Conservation (phyloP, 805 yeast genomes). For the Myxozyma geophila region DNA sequence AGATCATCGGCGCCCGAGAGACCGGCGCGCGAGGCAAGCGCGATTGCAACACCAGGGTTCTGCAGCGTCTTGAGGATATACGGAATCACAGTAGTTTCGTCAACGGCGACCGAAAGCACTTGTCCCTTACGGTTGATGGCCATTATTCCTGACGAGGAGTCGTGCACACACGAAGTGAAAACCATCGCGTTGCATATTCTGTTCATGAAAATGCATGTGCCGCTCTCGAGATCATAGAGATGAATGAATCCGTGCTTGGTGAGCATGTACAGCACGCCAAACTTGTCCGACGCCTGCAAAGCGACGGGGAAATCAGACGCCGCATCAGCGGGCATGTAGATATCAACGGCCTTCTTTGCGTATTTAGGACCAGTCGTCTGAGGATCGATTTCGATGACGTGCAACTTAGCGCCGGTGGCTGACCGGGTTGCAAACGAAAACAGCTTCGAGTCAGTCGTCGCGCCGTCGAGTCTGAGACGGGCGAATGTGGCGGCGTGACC, state of each 20-base stretch:
- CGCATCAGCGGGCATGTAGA: conserved; percentile 97
- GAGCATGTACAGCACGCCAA: conserved; percentile 84
- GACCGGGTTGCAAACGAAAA: conserved; percentile 92
- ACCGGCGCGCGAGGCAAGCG: conserved; percentile 93
- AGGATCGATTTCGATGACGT: conserved; percentile 95
- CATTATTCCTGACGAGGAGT: conserved; percentile 78
- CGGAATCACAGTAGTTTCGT: conserved; percentile 83
- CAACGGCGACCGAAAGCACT: conserved; percentile 87
- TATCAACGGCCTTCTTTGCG: conserved; percentile 86
- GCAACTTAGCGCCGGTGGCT: conserved; percentile 73
- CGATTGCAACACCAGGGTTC: conserved; percentile 82
- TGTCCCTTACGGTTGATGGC: conserved; percentile 95
- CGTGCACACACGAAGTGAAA: conserved; percentile 80
- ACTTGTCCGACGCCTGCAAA: conserved; percentile 80
- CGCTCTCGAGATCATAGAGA: conserved; percentile 90
- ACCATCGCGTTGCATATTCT: conserved; percentile 95
- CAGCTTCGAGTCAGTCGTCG: conserved; percentile 74
- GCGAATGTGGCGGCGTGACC: conserved; percentile 97
- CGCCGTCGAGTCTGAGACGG: conserved; percentile 71
- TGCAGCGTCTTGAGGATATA: conserved; percentile 85
- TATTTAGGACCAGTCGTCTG: conserved; percentile 80
- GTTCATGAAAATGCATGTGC: conserved; percentile 90
- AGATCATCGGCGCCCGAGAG: conserved; percentile 95
- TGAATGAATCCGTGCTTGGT: conserved; percentile 98
- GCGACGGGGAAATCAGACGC: conserved; percentile 95